Percentiles rank a stretch among this genome's conserved stretches.
Evolutionary conservation across 345 rosid species (phyloP).

Genomic region (Salix purpurea): DNA sequence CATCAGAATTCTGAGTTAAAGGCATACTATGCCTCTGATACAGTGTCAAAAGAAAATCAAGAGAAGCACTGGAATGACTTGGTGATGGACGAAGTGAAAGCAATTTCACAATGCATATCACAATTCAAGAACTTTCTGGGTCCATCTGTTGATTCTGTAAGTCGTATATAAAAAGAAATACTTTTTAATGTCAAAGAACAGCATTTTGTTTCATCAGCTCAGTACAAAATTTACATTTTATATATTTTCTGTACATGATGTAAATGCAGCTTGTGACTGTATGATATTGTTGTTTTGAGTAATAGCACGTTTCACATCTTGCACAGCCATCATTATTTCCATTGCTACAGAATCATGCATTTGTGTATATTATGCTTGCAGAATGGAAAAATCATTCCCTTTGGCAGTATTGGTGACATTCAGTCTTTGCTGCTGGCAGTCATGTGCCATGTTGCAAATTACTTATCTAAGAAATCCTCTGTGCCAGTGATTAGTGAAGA

Average conservation of each 20-base stretch:
- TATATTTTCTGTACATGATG: neutral
- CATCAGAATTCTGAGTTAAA: constrained; percentile 27
- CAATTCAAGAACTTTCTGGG: constrained; percentile 53
- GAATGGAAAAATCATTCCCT: constrained; percentile 39
- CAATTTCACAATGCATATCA: constrained; percentile 53
- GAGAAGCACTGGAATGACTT: constrained; percentile 48
- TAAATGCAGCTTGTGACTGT: neutral
- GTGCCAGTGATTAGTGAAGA: constrained; percentile 42
- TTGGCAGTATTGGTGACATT: constrained; percentile 47
- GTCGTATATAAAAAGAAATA: constrained; percentile 17
- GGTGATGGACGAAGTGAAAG: constrained; percentile 79
- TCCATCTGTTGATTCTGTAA: constrained; percentile 59
- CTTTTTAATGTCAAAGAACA: constrained; percentile 1
- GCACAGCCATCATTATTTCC: neutral
- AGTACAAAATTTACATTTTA: constrained; percentile 13
- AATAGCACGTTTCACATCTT: neutral
- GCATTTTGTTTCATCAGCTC: constrained; percentile 8
- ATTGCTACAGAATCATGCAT: constrained; percentile 8
- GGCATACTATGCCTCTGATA: constrained; percentile 33
- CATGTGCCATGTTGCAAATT: constrained; percentile 67
- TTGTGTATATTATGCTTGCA: constrained; percentile 38
- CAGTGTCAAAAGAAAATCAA: constrained; percentile 34
- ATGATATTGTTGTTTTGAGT: constrained; percentile 8
- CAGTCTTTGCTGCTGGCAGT: constrained; percentile 74
- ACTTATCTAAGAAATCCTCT: constrained; percentile 53